Percentiles rank a stretch among this genome's conserved stretches.
phyloP scores from a whole-genome alignment of 805 yeast species.

The Starmera caribaea region DNA sequence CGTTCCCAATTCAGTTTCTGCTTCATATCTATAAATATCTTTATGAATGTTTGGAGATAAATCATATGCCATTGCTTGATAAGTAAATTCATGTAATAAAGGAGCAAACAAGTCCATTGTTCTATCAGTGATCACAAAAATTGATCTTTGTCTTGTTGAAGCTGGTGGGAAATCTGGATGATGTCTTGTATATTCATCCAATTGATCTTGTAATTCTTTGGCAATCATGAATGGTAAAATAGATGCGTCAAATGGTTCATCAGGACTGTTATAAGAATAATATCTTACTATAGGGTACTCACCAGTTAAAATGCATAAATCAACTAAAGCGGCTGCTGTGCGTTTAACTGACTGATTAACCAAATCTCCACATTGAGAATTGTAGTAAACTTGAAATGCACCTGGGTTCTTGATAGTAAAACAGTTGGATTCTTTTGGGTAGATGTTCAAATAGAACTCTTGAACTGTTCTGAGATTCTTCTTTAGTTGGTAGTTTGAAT shows the following conservation, averaged over 20 bases:
- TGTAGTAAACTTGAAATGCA: conserved; percentile 68
- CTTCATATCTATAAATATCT: conserved; percentile 40
- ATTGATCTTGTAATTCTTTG: conserved; percentile 50
- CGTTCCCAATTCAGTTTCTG: conserved; percentile 44
- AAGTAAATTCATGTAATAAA: conserved; percentile 78
- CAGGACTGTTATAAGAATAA: conserved; percentile 42
- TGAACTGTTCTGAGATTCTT: conserved; percentile 22
- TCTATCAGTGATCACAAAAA: conserved; percentile 73
- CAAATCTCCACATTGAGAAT: conserved; percentile 48
- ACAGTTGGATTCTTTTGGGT: conserved; percentile 62
- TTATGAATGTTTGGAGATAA: conserved; percentile 34
- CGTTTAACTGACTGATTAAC: conserved; percentile 47
- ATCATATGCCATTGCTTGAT: conserved; percentile 90
- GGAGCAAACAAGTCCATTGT: conserved; percentile 79
- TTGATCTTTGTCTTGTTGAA: conserved; percentile 55
- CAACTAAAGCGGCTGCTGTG: conserved; percentile 58
- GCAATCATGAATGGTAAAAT: conserved; percentile 65
- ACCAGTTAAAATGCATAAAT: conserved; percentile 68
- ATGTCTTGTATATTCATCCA: conserved; percentile 68
- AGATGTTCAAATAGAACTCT: conserved; percentile 37
- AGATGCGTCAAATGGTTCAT: conserved; percentile 43
- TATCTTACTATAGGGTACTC: conserved; percentile 84
- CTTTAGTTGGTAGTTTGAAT: conserved; percentile 19
- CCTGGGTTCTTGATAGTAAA: conserved; percentile 57
- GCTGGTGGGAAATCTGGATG: conserved; percentile 57